Evolutionary conservation across 2,329 filamentous ascomycete species (phyloP).

Genomic region (Cryphonectria parasitica): DNA sequence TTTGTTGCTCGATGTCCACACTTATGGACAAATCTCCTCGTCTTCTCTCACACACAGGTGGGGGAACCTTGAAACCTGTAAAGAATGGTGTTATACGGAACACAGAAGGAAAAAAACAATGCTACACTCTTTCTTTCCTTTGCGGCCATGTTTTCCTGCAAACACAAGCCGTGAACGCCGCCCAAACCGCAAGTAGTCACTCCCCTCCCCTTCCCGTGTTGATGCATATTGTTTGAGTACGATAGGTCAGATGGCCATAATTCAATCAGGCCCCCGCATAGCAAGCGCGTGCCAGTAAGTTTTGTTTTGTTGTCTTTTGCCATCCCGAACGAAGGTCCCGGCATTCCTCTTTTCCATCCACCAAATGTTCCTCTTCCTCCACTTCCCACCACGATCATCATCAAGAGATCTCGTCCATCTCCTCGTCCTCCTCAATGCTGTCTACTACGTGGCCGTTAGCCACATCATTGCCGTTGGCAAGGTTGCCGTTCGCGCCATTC

Average conservation of each 20-base stretch:
- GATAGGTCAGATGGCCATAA: slow-evolving; percentile 6
- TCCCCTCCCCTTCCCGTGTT: slow-evolving; percentile 4
- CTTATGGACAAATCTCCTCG: neutral
- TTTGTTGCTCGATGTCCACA: neutral
- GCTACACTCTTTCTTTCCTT: slow-evolving; percentile 13
- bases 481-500: slow-evolving; percentile 22
- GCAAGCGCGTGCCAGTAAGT: neutral
- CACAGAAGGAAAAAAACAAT: slow-evolving; percentile 18
- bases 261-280: neutral
- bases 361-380: neutral
- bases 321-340: neutral
- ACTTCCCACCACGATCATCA: neutral
- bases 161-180: slow-evolving; percentile 21
- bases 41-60: slow-evolving; percentile 2
- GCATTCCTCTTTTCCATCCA: neutral
- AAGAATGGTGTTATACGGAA: slow-evolving; percentile 23
- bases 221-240: slow-evolving; percentile 8
- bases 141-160: slow-evolving; percentile 11
- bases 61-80: neutral
- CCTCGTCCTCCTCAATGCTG: slow-evolving; percentile 19
- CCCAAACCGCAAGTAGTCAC: neutral
- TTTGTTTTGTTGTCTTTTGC: neutral
- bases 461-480: slow-evolving; percentile 17
- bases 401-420: slow-evolving; percentile 23
- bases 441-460: slow-evolving; percentile 23